phyloP scores from a whole-genome alignment of 1,139 yeast genomes.

The Candida glucosophila region DNA sequence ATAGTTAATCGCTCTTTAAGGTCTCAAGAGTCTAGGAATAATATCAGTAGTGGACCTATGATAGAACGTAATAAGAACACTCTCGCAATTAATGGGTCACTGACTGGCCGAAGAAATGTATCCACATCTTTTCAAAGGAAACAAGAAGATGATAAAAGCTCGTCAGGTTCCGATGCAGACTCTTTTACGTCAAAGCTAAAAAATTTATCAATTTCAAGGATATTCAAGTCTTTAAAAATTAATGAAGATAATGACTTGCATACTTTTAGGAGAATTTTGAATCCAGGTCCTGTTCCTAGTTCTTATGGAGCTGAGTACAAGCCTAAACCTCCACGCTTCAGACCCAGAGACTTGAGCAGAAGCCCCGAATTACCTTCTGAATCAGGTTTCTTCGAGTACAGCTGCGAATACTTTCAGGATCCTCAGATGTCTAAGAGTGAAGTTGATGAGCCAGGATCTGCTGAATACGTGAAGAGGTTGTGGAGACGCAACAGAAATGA shows the following conservation, averaged over 20 bases:
- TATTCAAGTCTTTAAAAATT: conserved; percentile 35
- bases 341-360: conserved; percentile 24
- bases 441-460: conserved; percentile 88
- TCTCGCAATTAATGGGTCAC: conserved; percentile 20
- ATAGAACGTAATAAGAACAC: conserved; percentile 21
- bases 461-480: conserved; percentile 69
- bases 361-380: conserved; percentile 50
- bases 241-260: conserved; percentile 35
- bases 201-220: conserved; percentile 31
- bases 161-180: conserved; percentile 13
- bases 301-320: conserved; percentile 41
- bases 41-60: conserved; percentile 21
- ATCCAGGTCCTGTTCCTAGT: conserved; percentile 34
- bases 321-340: conserved; percentile 48
- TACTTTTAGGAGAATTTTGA: conserved; percentile 28
- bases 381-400: conserved; percentile 79
- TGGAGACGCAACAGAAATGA: conserved; percentile 94
- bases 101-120: conserved; percentile 10
- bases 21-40: conserved; percentile 5
- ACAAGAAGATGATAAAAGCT: conserved; percentile 12
- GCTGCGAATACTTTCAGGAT: conserved; percentile 89
- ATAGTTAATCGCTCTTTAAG: conserved; percentile 21
- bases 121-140: conserved; percentile 26
- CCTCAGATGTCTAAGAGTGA: conserved; percentile 90
- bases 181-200: conserved; percentile 32